phyloP scores from a whole-genome alignment of 257 asterid genomes.

The Echites panduratus region DNA sequence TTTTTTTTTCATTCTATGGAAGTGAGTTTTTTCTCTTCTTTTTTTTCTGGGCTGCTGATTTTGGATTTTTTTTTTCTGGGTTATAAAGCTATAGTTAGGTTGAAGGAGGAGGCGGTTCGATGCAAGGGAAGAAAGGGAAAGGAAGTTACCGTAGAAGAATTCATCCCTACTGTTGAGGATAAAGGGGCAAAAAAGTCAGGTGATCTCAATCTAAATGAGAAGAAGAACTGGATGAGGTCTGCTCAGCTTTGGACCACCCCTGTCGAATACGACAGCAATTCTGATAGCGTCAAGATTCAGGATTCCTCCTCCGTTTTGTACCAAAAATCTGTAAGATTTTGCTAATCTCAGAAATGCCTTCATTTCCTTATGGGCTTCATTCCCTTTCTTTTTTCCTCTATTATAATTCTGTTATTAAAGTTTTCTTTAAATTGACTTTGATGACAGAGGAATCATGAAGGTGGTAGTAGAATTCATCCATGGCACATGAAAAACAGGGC shows the following conservation, averaged over 20 bases:
- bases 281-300: background rate
- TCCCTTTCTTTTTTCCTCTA: background rate
- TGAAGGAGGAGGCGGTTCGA: conserved; percentile 34
- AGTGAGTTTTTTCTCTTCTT: too few species aligned
- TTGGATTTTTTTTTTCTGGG: background rate
- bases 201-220: conserved; percentile 28
- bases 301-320: conserved; percentile 11
- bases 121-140: conserved; percentile 20
- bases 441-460: conserved; percentile 29
- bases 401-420: background rate
- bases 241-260: conserved; percentile 59
- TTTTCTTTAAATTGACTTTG: background rate
- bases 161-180: conserved; percentile 18
- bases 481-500: conserved; percentile 19
- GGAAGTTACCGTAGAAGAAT: conserved; percentile 26
- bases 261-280: conserved; percentile 23
- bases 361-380: background rate
- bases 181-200: conserved; percentile 35
- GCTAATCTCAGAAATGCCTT: background rate
- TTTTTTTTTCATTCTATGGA: background rate
- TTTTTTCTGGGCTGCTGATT: conserved; percentile 3
- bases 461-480: conserved; percentile 3
- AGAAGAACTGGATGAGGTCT: conserved; percentile 51
- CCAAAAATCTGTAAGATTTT: conserved; percentile 26
- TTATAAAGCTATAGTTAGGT: conserved; percentile 39